phyloP scores from a whole-genome alignment of 257 asterid species.

The Solanum bulbocastanum region DNA sequence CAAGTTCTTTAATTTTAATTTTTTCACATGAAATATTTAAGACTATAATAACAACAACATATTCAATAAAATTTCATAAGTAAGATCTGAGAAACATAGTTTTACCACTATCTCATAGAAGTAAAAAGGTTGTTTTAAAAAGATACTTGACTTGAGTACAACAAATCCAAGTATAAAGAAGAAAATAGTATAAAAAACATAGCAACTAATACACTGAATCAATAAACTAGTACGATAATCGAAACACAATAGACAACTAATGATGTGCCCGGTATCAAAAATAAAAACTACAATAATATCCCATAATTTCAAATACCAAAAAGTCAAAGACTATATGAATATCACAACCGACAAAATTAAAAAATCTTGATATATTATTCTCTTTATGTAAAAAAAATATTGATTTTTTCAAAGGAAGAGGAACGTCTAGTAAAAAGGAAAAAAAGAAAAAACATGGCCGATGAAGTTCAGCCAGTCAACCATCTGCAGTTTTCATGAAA shows the following conservation, averaged over 20 bases:
- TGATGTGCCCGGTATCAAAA: not conserved
- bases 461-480: not conserved
- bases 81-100: not conserved
- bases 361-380: not conserved
- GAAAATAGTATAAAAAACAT: not conserved
- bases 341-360: no score
- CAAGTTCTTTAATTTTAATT: no score
- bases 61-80: not conserved
- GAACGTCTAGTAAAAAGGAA: not conserved
- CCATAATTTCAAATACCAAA: not conserved
- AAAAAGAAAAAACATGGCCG: not conserved
- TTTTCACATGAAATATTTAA: not conserved
- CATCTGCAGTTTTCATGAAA: not conserved
- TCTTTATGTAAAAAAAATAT: no score
- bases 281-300: no score
- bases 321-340: not conserved
- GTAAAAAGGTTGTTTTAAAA: rapidly evolving
- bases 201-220: no score
- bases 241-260: rapidly evolving
- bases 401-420: not conserved
- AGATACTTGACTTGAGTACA: rapidly evolving
- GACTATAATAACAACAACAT: not conserved
- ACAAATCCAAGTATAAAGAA: no score
- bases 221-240: no score
- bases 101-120: no score